Evolutionary conservation across 2,329 filamentous ascomycete genomes (phyloP).

Genomic region (Camillea tinctor): DNA sequence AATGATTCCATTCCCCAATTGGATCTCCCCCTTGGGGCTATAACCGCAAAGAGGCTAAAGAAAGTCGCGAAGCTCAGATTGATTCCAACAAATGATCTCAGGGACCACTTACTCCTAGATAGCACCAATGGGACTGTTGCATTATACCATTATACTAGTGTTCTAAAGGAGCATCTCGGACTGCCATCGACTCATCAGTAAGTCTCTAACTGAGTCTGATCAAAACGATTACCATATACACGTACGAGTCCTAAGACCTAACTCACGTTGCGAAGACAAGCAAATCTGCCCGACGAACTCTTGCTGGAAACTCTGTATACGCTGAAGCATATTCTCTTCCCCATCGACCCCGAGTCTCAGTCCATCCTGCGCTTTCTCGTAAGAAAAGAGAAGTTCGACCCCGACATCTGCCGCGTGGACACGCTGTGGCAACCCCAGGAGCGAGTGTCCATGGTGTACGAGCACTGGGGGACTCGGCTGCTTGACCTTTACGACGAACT

Average conservation of each 20-base stretch:
- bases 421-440: neutral
- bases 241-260: neutral
- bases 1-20: conserved; percentile 20
- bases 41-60: conserved; percentile 26
- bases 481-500: conserved; percentile 10
- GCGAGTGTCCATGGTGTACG: conserved; percentile 1
- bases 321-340: conserved; percentile 25
- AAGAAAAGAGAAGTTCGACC: conserved; percentile 13
- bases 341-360: conserved; percentile 19
- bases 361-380: conserved; percentile 16
- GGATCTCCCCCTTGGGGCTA: conserved; percentile 15
- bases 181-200: conserved; percentile 6
- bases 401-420: conserved; percentile 7
- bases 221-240: neutral
- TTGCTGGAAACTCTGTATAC: conserved; percentile 28
- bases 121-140: conserved; percentile 23
- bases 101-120: conserved; percentile 30
- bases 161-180: conserved; percentile 30
- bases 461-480: conserved; percentile 4
- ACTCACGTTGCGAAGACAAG: neutral
- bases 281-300: conserved; percentile 10
- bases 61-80: conserved; percentile 25
- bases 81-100: conserved; percentile 28
- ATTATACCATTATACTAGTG: conserved; percentile 32
- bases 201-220: conserved; percentile 3